These are phyloP conservation scores for Ophiostoma perfectum DNA, from an alignment of 2,329 filamentous ascomycete species.

Conservation along the genomic window DNA sequence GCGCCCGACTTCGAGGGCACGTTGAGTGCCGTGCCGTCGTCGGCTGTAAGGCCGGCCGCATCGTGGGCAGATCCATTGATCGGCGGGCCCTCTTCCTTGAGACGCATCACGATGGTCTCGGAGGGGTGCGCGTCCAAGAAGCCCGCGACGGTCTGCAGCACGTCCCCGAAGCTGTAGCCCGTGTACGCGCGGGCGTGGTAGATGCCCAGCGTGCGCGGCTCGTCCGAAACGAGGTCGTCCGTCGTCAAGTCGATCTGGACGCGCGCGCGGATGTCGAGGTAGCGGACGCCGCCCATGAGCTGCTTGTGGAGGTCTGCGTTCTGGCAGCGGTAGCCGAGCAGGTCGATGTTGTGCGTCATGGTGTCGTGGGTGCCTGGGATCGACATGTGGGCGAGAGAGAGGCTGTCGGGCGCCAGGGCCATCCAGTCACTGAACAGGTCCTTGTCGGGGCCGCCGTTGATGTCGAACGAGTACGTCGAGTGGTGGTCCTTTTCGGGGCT, in stretches of 20 bases:
- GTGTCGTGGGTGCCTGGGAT: slow-evolving; percentile 52
- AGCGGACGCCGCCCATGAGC: slow-evolving; percentile 43
- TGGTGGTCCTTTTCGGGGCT: slow-evolving; percentile 19
- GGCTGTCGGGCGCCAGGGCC: slow-evolving; percentile 38
- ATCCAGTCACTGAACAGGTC: slow-evolving; percentile 38
- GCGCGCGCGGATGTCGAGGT: slow-evolving; percentile 46
- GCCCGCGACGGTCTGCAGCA: slow-evolving; percentile 40
- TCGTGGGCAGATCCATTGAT: slow-evolving; percentile 28
- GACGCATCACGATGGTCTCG: slow-evolving; percentile 46
- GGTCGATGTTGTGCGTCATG: slow-evolving; percentile 42
- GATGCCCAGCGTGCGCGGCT: slow-evolving; percentile 37
- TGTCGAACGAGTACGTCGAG: slow-evolving; percentile 41
- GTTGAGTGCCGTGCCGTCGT: background rate
- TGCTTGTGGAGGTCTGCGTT: slow-evolving; percentile 43
- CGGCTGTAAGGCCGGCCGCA: slow-evolving; percentile 15
- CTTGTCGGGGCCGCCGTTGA: slow-evolving; percentile 22
- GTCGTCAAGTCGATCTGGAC: slow-evolving; percentile 28
- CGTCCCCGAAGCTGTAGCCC: slow-evolving; percentile 41
- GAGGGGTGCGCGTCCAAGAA: slow-evolving; percentile 44
- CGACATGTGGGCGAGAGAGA: slow-evolving; percentile 41
- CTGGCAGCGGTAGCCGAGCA: slow-evolving; percentile 41
- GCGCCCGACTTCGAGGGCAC: background rate
- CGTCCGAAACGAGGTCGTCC: too few relatives aligned
- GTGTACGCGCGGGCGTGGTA: slow-evolving; percentile 45
- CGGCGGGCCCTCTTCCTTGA: slow-evolving; percentile 44